Evolutionary conservation across 129 eudicot genomes (phyloP), one percentile per base, ranked within the genome.

Genomic region (Glebionis coronaria): DNA sequence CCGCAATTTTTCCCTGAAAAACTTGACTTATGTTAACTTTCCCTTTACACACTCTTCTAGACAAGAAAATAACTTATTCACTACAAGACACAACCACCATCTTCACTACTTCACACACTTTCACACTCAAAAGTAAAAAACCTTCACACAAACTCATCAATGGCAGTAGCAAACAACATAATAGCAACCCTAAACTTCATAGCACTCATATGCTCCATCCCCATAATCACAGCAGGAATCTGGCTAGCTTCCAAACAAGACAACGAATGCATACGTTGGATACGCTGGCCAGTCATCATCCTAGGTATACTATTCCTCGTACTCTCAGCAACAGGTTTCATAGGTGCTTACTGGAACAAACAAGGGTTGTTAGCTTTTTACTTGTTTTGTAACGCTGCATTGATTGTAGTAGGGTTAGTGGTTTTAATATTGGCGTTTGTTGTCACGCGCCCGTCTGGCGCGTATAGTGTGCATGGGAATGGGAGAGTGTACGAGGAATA

Each of bases 211-310:
- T 92, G 96, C 11, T 92, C 98, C 51, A 82, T 92, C 72, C 98
- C 96, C 38, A 84, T 92, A 73, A 82, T 88, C 57, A 68, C 98
- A 69, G 68, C 96, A 68, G 98, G 95, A 60, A 81, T 86, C 60
- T 93, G 97, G 97, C 87, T 93, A 29, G 90, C 98, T 14, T 82
- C 98, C 3, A 84, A 88, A 65, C 87, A 84, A 10, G 97, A 88
- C 83, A 88, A 84, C 82, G 95, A 84, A 72, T 93, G 97, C 78
- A 82, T 93, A 82, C 91, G 75, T 61, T 83, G 94, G 87, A 88
- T 93, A 81, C 88, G 97, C 1, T 93, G 91, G 84, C 97, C 97
- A 27, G 88, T 93, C 15, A 71, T 93, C 76, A 79, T 84, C 69
- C 61, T 88, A 57, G 98, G 98, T 6, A 55, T 86, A 60, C 73